Conservation (phyloP, 2,329 filamentous ascomycete genomes). For the Phaeoacremonium minimum region DNA sequence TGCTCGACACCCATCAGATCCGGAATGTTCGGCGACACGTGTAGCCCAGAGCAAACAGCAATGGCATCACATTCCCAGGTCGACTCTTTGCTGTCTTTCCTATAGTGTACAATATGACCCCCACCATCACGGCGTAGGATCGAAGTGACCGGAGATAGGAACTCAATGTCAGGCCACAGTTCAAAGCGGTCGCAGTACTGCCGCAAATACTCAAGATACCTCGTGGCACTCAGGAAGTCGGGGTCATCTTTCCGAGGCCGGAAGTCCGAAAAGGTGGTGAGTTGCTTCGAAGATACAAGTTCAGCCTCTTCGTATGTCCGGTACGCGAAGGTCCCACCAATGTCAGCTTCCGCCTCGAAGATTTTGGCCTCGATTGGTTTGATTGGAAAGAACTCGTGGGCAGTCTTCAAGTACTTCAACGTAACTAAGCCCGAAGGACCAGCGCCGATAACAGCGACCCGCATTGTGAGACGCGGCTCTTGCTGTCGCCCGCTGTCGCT, state of each 20-base stretch:
- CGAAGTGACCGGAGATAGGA: slow-evolving; percentile 19
- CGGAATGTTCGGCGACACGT: slow-evolving; percentile 9
- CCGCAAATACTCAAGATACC: slow-evolving; percentile 29
- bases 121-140: background rate
- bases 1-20: slow-evolving; percentile 27
- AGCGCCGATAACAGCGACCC: too few species aligned
- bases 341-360: slow-evolving; percentile 32
- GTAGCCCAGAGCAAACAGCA: slow-evolving; percentile 30
- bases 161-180: slow-evolving; percentile 24
- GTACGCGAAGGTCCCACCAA: slow-evolving; percentile 38
- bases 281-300: slow-evolving; percentile 37
- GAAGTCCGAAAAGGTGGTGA: slow-evolving; percentile 41
- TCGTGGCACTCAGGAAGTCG: slow-evolving; percentile 26
- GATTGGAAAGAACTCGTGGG: too few species aligned
- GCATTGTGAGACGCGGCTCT: too few species aligned
- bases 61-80: slow-evolving; percentile 30
- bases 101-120: background rate
- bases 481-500: too few species aligned
- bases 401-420: too few species aligned
- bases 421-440: too few species aligned
- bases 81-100: too few species aligned
- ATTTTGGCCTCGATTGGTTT: slow-evolving; percentile 34
- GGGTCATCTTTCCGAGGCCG: slow-evolving; percentile 25
- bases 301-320: slow-evolving; percentile 39
- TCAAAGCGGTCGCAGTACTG: slow-evolving; percentile 26